Conservation (phyloP, 2,329 filamentous ascomycete species). For the Colletotrichum spaethianum region DNA sequence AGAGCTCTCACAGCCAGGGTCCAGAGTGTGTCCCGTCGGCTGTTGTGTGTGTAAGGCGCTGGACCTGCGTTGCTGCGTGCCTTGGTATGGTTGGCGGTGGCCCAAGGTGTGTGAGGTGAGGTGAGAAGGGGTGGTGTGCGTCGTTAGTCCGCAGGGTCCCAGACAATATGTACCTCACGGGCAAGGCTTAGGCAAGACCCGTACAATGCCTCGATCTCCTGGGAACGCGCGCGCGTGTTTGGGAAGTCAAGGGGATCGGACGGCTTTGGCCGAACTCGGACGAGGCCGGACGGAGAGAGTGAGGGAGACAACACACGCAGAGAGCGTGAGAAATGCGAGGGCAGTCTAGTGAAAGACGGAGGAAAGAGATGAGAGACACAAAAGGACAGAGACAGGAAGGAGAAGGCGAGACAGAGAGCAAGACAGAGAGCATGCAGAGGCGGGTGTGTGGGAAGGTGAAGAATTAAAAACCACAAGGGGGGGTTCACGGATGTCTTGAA, state of each 20-base stretch:
- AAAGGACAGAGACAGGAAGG: constrained; percentile 14
- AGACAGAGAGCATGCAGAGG: not conserved
- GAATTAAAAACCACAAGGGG: constrained; percentile 37
- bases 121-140: constrained; percentile 19
- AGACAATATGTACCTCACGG: constrained; percentile 42
- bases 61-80: constrained; percentile 5
- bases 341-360: constrained; percentile 10
- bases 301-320: constrained; percentile 8
- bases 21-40: constrained; percentile 3
- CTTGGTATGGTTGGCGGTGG: not conserved
- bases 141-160: constrained; percentile 32
- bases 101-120: not conserved
- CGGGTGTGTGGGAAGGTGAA: constrained; percentile 29
- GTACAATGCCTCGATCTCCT: constrained; percentile 9
- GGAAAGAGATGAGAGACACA: constrained; percentile 14
- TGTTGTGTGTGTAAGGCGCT: not conserved
- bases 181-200: constrained; percentile 13
- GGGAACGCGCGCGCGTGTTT: constrained; percentile 7
- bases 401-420: constrained; percentile 7
- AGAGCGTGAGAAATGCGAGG: constrained; percentile 18
- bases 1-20: constrained; percentile 16
- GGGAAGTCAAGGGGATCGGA: not conserved
- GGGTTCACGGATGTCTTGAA: constrained; percentile 33
- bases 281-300: constrained; percentile 1
- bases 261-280: constrained; percentile 12